phyloP scores from a whole-genome alignment of 1,139 yeast genomes.

The Dujonia santamariae region DNA sequence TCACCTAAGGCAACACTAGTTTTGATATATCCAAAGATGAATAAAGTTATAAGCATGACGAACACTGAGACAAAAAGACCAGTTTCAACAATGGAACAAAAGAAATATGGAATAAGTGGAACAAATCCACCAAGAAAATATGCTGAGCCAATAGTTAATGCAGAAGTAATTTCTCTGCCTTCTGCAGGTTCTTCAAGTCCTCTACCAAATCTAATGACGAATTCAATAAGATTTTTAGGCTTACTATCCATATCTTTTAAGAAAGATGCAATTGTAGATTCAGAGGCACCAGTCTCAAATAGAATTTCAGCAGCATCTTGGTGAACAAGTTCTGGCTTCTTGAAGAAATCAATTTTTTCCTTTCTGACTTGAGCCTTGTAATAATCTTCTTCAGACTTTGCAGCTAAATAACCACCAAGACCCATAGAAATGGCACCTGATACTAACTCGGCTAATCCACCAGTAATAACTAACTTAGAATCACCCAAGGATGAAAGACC shows the following conservation, averaged over 20 bases:
- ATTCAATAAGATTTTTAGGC: slow-evolving; percentile 68
- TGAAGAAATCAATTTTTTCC: slow-evolving; percentile 67
- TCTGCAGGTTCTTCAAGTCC: slow-evolving; percentile 82
- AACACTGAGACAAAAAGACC: slow-evolving; percentile 76
- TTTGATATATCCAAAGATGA: slow-evolving; percentile 83
- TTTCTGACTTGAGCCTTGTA: slow-evolving; percentile 66
- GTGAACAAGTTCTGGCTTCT: slow-evolving; percentile 55
- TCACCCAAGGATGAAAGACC: slow-evolving; percentile 78
- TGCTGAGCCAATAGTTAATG: slow-evolving; percentile 70
- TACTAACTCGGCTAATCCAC: slow-evolving; percentile 82
- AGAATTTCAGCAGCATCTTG: slow-evolving; percentile 74
- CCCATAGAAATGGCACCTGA: slow-evolving; percentile 88
- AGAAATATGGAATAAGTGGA: slow-evolving; percentile 79
- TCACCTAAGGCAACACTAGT: slow-evolving; percentile 82
- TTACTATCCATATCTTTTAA: slow-evolving; percentile 65
- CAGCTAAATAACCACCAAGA: slow-evolving; percentile 78
- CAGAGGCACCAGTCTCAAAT: slow-evolving; percentile 67
- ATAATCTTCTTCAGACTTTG: slow-evolving; percentile 74
- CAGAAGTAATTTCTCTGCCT: slow-evolving; percentile 73
- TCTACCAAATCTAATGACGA: slow-evolving; percentile 67
- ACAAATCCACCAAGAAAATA: slow-evolving; percentile 80
- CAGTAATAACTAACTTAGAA: slow-evolving; percentile 71
- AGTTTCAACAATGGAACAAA: slow-evolving; percentile 65
- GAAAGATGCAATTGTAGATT: slow-evolving; percentile 61
- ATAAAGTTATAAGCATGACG: slow-evolving; percentile 82